These are phyloP conservation scores for Paratinospora sagittata DNA, from an alignment of 164 flowering plant genomes.

Conservation along the genomic window DNA sequence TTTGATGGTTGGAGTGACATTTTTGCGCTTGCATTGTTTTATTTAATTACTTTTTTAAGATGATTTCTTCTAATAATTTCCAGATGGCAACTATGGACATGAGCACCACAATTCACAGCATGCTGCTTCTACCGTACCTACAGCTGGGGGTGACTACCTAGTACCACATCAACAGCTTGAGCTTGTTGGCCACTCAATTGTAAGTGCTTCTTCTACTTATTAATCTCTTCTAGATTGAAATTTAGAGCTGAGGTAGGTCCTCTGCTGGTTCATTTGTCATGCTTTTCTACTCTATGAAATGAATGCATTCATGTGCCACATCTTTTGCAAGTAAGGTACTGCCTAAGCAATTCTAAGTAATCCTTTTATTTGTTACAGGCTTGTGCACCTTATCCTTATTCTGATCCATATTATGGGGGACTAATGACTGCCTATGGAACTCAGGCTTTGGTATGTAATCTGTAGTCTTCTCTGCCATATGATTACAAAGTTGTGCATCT, in stretches of 20 bases:
- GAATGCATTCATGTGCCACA: not conserved
- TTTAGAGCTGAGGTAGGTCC: not conserved
- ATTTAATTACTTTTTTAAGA: not conserved
- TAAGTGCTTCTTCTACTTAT: constrained; percentile 30
- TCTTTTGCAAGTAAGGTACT: not conserved
- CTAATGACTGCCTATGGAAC: constrained; percentile 73
- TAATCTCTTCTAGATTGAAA: not conserved
- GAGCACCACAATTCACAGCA: constrained; percentile 33
- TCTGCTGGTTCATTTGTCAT: not conserved
- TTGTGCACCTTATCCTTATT: constrained; percentile 61
- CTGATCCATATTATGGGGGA: constrained; percentile 80
- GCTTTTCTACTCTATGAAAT: not conserved
- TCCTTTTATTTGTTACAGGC: constrained; percentile 46
- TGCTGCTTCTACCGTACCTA: constrained; percentile 33
- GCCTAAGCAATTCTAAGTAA: constrained; percentile 6
- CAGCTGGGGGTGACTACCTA: constrained; percentile 35
- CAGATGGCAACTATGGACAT: constrained; percentile 33
- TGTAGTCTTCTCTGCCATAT: not conserved
- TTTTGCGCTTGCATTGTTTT: no score
- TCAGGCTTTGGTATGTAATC: constrained; percentile 58
- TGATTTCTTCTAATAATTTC: constrained; percentile 13
- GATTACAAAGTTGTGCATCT: not conserved
- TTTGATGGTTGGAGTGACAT: not conserved
- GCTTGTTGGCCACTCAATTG: constrained; percentile 86
- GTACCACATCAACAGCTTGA: constrained; percentile 65